phyloP scores from a whole-genome alignment of 257 asterid species.

The Cordia subcordata region DNA sequence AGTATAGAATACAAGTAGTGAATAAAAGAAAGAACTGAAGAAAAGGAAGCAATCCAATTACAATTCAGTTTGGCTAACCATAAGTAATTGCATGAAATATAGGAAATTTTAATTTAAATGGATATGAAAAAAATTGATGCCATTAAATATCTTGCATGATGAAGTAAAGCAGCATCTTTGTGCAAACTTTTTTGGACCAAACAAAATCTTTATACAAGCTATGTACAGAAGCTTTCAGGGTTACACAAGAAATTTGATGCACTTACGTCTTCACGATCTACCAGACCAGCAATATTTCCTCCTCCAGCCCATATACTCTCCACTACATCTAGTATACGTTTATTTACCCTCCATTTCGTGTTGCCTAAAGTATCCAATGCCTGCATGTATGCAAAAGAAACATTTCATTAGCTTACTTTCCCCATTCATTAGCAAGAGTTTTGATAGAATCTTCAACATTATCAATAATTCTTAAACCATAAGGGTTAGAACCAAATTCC shows the following conservation, averaged over 20 bases:
- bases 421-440: background rate
- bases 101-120: no score
- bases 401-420: background rate
- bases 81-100: no score
- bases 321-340: conserved; percentile 65
- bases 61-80: no score
- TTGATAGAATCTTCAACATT: no score
- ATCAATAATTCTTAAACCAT: no score
- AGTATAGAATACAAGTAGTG: background rate
- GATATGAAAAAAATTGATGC: no score
- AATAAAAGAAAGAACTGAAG: background rate
- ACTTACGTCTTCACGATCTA: conserved; percentile 78
- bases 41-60: background rate
- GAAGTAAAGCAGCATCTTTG: no score
- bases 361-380: conserved; percentile 93
- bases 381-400: conserved; percentile 31
- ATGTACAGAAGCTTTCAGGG: no score
- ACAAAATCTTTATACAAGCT: no score
- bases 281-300: conserved; percentile 86
- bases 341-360: conserved; percentile 94
- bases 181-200: no score
- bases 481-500: no score
- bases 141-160: no score
- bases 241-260: conserved; percentile 1
- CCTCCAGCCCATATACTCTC: conserved; percentile 92